Conservation (phyloP, 495 filamentous ascomycete species). For the Niebla homalea region DNA sequence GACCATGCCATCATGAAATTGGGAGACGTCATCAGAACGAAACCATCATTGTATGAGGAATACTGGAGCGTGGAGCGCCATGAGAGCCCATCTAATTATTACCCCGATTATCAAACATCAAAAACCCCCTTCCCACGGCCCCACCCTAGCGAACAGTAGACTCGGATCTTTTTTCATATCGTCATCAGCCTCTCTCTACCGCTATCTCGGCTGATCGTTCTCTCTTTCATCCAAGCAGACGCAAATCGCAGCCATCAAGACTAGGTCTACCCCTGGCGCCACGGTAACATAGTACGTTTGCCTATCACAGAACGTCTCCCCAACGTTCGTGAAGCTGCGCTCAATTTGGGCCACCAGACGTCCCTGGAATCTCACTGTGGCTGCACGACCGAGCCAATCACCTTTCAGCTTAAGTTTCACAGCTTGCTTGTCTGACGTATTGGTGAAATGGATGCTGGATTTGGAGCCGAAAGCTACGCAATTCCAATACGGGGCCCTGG, state of each 20-base stretch:
- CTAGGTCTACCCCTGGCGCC: constrained; percentile 47
- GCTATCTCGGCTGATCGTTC: constrained; percentile 24
- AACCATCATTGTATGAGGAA: too few species aligned
- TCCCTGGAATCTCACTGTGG: constrained; percentile 35
- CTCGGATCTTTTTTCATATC: background rate
- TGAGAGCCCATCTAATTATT: too few species aligned
- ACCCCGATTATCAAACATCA: too few species aligned
- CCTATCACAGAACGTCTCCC: constrained; percentile 40
- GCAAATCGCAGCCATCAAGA: constrained; percentile 45
- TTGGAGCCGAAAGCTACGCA: constrained; percentile 33
- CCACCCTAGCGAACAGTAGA: too few species aligned
- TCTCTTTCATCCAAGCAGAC: constrained; percentile 51
- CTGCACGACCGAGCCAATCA: constrained; percentile 35
- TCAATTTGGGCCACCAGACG: constrained; percentile 39
- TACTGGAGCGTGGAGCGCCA: too few species aligned
- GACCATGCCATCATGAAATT: too few species aligned
- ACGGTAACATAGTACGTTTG: constrained; percentile 47
- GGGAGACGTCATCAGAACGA: too few species aligned
- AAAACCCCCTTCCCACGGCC: too few species aligned
- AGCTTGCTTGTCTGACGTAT: constrained; percentile 21
- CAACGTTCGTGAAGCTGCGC: constrained; percentile 38
- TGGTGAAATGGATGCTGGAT: constrained; percentile 34
- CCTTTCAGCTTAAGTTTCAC: constrained; percentile 32
- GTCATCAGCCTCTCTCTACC: background rate
- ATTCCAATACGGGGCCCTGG: background rate